Conservation (phyloP, 2,329 filamentous ascomycete genomes). For the Penicillium sp. region DNA sequence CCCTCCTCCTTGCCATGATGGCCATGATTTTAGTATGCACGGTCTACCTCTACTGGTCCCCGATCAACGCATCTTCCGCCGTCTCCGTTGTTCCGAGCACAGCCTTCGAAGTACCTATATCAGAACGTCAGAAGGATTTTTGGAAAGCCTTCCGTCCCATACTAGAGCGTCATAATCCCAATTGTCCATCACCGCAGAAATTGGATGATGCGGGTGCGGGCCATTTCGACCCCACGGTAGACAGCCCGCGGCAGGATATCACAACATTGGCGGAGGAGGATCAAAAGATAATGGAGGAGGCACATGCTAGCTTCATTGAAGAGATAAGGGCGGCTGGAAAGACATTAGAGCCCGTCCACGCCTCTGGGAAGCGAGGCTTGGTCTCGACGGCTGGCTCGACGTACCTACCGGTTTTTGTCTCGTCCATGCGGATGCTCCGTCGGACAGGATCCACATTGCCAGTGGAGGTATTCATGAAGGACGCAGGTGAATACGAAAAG, state of each 20-base stretch:
- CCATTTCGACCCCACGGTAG: slow-evolving; percentile 32
- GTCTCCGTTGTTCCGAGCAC: slow-evolving; percentile 34
- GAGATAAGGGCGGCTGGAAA: slow-evolving; percentile 29
- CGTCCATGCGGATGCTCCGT: slow-evolving; percentile 54
- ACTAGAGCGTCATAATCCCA: slow-evolving; percentile 33
- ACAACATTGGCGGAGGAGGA: slow-evolving; percentile 36
- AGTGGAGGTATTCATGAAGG: slow-evolving; percentile 47
- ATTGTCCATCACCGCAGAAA: slow-evolving; percentile 31
- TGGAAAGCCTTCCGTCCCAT: slow-evolving; percentile 39
- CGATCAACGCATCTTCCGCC: slow-evolving; percentile 28
- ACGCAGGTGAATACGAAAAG: slow-evolving; percentile 41
- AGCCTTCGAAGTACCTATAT: slow-evolving; percentile 34
- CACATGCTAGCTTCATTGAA: slow-evolving; percentile 43
- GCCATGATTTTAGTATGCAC: slow-evolving; percentile 34
- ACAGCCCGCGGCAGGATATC: slow-evolving; percentile 36
- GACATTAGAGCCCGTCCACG: slow-evolving; percentile 35
- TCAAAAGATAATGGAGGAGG: slow-evolving; percentile 36
- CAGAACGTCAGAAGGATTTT: slow-evolving; percentile 38
- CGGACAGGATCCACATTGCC: slow-evolving; percentile 52
- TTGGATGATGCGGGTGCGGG: slow-evolving; percentile 22
- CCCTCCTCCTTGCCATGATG: slow-evolving; percentile 29
- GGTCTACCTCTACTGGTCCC: slow-evolving; percentile 39
- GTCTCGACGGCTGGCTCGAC: slow-evolving; percentile 52
- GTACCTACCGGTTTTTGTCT: slow-evolving; percentile 52
- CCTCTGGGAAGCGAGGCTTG: slow-evolving; percentile 46